These are phyloP conservation scores for Bretschneidera sinensis DNA, from an alignment of 345 rosid genomes.

Conservation along the genomic window DNA sequence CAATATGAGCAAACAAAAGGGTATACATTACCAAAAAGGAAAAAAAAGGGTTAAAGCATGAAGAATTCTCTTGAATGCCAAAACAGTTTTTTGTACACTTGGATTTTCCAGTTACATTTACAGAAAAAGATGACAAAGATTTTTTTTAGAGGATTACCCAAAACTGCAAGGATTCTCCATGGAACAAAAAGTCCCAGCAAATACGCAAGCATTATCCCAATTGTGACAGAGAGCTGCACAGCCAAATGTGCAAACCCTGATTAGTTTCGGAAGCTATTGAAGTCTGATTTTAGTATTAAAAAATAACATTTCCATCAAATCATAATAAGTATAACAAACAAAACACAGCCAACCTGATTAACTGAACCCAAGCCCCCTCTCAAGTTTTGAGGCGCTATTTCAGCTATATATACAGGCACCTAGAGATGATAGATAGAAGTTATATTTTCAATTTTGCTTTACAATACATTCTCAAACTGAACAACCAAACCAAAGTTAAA, in stretches of 20 bases:
- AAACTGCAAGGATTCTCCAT: constrained; percentile 93
- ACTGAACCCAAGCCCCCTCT: constrained; percentile 82
- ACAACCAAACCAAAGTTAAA: constrained; percentile 12
- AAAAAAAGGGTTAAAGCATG: background rate
- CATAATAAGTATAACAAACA: constrained; percentile 2
- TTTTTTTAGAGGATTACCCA: constrained; percentile 53
- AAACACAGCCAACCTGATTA: constrained; percentile 60
- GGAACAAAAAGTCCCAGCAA: constrained; percentile 77
- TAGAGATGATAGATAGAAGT: constrained; percentile 15
- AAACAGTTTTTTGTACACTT: too few relatives aligned
- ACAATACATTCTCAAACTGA: constrained; percentile 5
- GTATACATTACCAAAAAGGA: too few relatives aligned
- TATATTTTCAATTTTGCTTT: background rate
- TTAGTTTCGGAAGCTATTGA: constrained; percentile 6
- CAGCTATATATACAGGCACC: constrained; percentile 91
- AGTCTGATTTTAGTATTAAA: background rate
- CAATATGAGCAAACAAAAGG: too few relatives aligned
- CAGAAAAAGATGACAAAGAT: too few relatives aligned
- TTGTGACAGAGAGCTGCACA: constrained; percentile 85
- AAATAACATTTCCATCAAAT: constrained; percentile 4
- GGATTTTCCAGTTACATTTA: too few relatives aligned
- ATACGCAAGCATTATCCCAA: constrained; percentile 96
- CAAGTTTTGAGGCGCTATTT: constrained; percentile 85
- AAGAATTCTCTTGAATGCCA: background rate
- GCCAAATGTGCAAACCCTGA: constrained; percentile 8